Conservation (phyloP, 139 green algal species). For the Zygnema circumcarinatum region DNA sequence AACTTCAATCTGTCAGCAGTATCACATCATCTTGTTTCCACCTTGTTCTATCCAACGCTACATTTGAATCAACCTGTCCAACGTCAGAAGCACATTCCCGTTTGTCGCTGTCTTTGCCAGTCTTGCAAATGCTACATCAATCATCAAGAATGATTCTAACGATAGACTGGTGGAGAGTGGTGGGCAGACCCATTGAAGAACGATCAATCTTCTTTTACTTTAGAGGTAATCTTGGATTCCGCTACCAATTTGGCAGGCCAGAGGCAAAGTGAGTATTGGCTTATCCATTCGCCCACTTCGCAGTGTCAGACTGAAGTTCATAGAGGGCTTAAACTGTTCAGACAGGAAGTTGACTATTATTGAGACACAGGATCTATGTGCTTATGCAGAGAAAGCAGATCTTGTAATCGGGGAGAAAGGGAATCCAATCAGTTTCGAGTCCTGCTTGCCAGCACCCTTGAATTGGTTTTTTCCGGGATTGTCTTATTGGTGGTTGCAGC, state of each 20-base stretch:
- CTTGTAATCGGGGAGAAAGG: background rate
- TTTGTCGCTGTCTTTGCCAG: no score
- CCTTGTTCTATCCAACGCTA: no score
- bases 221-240: slow-evolving; percentile 23
- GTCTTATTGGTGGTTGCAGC: slow-evolving; percentile 12
- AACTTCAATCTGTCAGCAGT: no score
- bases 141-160: no score
- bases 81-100: no score
- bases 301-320: background rate
- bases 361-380: background rate
- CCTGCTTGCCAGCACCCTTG: background rate
- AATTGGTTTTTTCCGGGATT: no score
- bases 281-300: background rate
- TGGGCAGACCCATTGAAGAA: slow-evolving; percentile 23
- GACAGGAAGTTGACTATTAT: no score
- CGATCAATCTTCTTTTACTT: slow-evolving; percentile 36
- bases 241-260: background rate
- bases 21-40: no score
- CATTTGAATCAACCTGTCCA: no score
- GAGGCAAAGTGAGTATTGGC: background rate
- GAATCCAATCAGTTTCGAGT: background rate
- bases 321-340: no score
- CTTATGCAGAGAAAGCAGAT: background rate
- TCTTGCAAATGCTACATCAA: no score
- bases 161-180: background rate